Base-by-base conservation (phyloP, 2,329 filamentous ascomycete genomes). In the Nigrospora oryzae region DNA sequence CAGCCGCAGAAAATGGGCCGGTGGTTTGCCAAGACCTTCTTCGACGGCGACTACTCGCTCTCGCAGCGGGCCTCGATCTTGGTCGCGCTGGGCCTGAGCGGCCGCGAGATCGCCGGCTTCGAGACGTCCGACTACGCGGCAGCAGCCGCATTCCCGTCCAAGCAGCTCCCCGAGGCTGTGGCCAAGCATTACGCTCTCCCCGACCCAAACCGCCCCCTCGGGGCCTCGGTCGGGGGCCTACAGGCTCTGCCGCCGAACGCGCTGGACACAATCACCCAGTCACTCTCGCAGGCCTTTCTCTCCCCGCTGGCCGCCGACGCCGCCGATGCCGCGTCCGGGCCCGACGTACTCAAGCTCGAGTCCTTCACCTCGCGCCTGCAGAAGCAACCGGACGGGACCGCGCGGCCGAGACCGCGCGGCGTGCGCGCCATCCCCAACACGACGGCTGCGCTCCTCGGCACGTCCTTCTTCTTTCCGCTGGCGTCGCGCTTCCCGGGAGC, bases 21-120 rank as follows among this genome's bases (percentile, higher is more conserved):
- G 13, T 94, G 88, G 84, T 87, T 94, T 47, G 81, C 85, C 3
- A 81, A 83, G 46, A 84, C 86, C 0, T 94, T 93, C 60, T 97
- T 96, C 60, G 84, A 89, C 36, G 90, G 90, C 14, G 93, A 98
- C 59, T 90, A 93, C 63, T 95, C 90, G 0, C 70, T 97, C 34
- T 79, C 83, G 0, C 91, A 97, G 61, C 78, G 93, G 35, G 86
- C 85, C 8, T 80, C 86, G 0, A 75, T 97, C 34, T 81, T 98
- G 43, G 84, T 88, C 16, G 83, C 87, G 0, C 69, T 98, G 4
- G 91, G 90, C 0, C 68, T 98, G 0, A 80, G 85, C 30, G 87
- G 87, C 2, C 79, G 91, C 47, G 90, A 97, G 63, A 65, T 98
- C 11, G 88, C 89, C 2, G 90, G 93, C 0, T 80, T 86, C 51